Base-by-base conservation (phyloP, 2,329 filamentous ascomycete genomes). In the Apiospora arundinis region DNA sequence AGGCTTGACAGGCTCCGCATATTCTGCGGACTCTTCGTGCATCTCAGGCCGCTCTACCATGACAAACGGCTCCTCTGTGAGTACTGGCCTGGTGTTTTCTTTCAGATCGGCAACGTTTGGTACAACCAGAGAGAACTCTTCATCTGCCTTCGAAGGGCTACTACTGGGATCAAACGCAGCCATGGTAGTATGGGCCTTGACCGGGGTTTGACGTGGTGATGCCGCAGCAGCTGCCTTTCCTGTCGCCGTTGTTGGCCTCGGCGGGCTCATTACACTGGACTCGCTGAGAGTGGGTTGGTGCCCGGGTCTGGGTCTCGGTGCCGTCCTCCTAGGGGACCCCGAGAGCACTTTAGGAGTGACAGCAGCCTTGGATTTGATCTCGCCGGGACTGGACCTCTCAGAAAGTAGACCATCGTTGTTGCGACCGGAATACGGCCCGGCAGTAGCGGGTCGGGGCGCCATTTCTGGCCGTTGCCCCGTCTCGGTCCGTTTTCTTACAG, bases 341-440 rank as follows among this genome's bases (percentile, higher is more conserved):
- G 83, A 85, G 69, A 83, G 86, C n/a, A 83, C 80, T 77, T 85
- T 89, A 1, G 89, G 84, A 7, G 86, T 87, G 66, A 82, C 80
- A 4, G 82, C 80, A 4, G 81, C 78, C 79, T 86, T 90, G 23
- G 83, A 77, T 74, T 82, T 87, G 32, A 80, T 74, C 52, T 87
- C 85, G 1, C 79, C 74, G 8, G 87, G 88, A 74, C 87, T 89
- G 3, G 82, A 76, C 18, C 83, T 81, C 75, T 86, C 84, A 0
- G 75, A 68, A 1, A 81, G 81, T 2, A 81, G 79, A 2, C 78
- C 80, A 68, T 86, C 85, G 69, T 88, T 86, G n/a, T 84, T 84
- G 74, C 90, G 84, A 12, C 90, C 86, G 25, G 90, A 92, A 77
- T 92, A 92, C 0, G 90, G 90, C 0, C 90, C 90, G 14, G 90